phyloP scores from a whole-genome alignment of 2,329 filamentous ascomycete genomes.

The Xylaria digitata region DNA sequence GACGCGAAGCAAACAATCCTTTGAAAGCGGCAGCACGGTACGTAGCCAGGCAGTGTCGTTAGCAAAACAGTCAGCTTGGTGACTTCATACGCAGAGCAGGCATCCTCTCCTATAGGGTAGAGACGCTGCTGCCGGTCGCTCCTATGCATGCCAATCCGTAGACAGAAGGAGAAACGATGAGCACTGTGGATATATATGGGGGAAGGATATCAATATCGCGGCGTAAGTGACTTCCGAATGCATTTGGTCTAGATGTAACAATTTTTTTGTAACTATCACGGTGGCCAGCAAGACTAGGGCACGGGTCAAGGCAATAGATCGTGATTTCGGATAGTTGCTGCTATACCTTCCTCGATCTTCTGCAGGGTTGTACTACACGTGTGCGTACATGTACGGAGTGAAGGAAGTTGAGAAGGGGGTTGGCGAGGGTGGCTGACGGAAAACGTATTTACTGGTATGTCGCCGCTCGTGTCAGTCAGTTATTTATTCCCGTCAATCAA shows the following conservation, averaged over 20 bases:
- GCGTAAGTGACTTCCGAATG: constrained; percentile 5
- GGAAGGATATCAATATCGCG: constrained; percentile 13
- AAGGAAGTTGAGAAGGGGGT: constrained; percentile 2
- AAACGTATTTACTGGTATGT: not conserved
- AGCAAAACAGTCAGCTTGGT: not conserved
- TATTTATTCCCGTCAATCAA: not conserved
- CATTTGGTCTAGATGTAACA: constrained; percentile 10
- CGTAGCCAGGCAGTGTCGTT: not conserved
- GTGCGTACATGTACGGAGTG: not conserved
- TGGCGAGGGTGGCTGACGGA: not conserved
- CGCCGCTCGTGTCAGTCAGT: not conserved
- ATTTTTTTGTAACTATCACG: not conserved
- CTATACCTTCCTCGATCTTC: constrained; percentile 22
- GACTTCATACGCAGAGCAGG: not conserved
- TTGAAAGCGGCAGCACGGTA: not conserved
- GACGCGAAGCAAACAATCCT: constrained; percentile 10
- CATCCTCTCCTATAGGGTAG: not conserved
- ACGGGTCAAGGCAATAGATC: constrained; percentile 28
- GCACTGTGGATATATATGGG: not conserved
- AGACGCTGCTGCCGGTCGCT: not conserved
- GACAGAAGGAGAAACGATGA: not conserved
- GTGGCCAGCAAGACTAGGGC: not conserved
- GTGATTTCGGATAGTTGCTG: constrained; percentile 36
- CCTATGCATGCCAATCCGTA: not conserved
- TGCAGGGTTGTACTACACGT: constrained; percentile 5